Evolutionary conservation across 257 asterid species (phyloP), one percentile per base, ranked within the genome.

Genomic region (Plantago major): DNA sequence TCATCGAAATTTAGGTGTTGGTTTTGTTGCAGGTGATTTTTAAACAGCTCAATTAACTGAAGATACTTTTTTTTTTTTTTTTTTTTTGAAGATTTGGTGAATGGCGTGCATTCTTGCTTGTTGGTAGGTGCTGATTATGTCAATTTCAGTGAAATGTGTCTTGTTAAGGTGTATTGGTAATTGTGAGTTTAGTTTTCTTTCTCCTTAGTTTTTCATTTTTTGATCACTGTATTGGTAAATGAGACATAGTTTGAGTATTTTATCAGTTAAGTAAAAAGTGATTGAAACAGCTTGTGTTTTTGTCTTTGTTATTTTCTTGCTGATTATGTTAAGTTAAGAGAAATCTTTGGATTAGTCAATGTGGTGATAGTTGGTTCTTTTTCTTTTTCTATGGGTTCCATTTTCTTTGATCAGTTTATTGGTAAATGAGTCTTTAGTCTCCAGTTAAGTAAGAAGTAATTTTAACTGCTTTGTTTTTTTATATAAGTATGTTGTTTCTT

Each of bases 391-490:
- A 43, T 56, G 18, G 2, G 55, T 43, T 38, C 10, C 26, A 45
- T 13, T 14, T 62, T 70, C 53, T 43, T 60, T 33, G 57, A 30
- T 50, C 6, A 3, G 63, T 58, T 9, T 46, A 49, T 19, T 64
- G 43, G 14, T 65, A 52, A 43, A 22, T 48, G 52, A 19, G 58
- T 53, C 11, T 45, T 50, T 9, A 47, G 62, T 22, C 59, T 58
- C 55, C 47, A 50, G 47, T 37, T 58, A 37, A 15, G 22, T 10
- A 70, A 30, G 22, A 50, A 28, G 65, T 62, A 62, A 56, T 22
- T 67, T 26, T 11, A 46, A 42, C 26, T 18, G 6, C 12, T 0
- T 48, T 53, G 57, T 65, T 62, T 68, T 72, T 51, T 48, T 10
- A 3, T 11, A 53, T 22, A 22, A 22, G 26, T 22, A 19, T 26